Evolutionary conservation across 1,139 yeast species (phyloP).

Genomic region (Yamadazyma epiphylla): DNA sequence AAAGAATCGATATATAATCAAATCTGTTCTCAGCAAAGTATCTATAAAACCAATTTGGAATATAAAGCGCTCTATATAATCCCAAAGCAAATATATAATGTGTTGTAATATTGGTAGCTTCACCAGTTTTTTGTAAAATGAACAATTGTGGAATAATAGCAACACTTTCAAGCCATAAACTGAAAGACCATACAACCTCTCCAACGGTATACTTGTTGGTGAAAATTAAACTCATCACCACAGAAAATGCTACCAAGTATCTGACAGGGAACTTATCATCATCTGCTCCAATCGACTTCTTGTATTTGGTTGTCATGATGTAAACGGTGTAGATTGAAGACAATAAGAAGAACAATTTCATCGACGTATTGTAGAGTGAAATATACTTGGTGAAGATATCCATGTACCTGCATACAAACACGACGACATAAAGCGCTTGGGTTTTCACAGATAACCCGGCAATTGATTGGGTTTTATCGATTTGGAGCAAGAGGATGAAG

Average conservation of each 20-base stretch:
- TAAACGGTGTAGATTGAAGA: constrained; percentile 75
- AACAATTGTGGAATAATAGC: constrained; percentile 91
- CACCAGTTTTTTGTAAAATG: constrained; percentile 85
- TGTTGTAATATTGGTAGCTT: constrained; percentile 80
- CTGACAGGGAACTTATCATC: constrained; percentile 73
- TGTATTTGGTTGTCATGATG: constrained; percentile 62
- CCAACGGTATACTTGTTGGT: constrained; percentile 58
- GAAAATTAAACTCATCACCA: constrained; percentile 58
- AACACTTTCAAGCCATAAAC: constrained; percentile 84
- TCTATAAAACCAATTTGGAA: constrained; percentile 94
- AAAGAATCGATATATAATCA: constrained; percentile 67
- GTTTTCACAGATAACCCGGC: constrained; percentile 89
- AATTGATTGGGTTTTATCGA: constrained; percentile 61
- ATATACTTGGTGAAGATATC: constrained; percentile 59
- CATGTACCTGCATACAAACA: constrained; percentile 75
- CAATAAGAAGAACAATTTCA: constrained; percentile 78
- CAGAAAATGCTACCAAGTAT: constrained; percentile 66
- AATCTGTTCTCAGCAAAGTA: constrained; percentile 63
- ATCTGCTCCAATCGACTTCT: constrained; percentile 48
- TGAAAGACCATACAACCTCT: constrained; percentile 74
- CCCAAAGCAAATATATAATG: constrained; percentile 96
- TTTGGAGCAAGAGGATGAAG: constrained; percentile 68
- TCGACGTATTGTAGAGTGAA: constrained; percentile 70
- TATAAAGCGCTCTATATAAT: constrained; percentile 78
- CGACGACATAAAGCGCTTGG: constrained; percentile 73